Percentiles rank a stretch among this genome's conserved stretches.
These are phyloP conservation scores for Epichloe typhina DNA, from an alignment of 2,329 filamentous ascomycete genomes.

Conservation along the genomic window DNA sequence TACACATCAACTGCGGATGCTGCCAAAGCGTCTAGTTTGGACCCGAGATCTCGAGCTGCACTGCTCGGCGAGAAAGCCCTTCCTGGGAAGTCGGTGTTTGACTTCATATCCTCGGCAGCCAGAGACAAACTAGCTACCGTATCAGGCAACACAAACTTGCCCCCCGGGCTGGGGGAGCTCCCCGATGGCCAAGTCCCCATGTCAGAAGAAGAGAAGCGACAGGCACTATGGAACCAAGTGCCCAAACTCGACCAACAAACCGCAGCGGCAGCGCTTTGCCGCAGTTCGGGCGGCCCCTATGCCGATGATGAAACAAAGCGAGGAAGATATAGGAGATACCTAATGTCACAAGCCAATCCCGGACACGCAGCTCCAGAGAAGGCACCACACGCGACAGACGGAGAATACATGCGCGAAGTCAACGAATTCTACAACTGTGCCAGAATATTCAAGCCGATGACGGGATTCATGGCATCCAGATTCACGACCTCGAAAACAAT, in stretches of 20 bases:
- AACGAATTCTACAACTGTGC: slow-evolving; percentile 56
- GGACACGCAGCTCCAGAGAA: slow-evolving; percentile 36
- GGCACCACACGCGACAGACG: slow-evolving; percentile 32
- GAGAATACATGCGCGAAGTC: slow-evolving; percentile 72
- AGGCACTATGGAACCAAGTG: slow-evolving; percentile 43
- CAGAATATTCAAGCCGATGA: slow-evolving; percentile 78
- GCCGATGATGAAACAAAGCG: slow-evolving; percentile 69
- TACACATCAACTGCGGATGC: slow-evolving; percentile 63
- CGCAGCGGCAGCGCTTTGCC: slow-evolving; percentile 53
- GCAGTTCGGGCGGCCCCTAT: slow-evolving; percentile 61
- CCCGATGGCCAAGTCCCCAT: slow-evolving; percentile 48
- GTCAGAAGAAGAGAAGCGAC: slow-evolving; percentile 48
- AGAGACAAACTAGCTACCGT: slow-evolving; percentile 63
- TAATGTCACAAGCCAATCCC: slow-evolving; percentile 54
- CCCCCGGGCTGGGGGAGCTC: slow-evolving; percentile 59
- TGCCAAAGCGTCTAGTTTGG: slow-evolving; percentile 61
- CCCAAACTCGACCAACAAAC: slow-evolving; percentile 53
- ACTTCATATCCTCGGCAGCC: slow-evolving; percentile 69
- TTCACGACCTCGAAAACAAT: slow-evolving; percentile 62
- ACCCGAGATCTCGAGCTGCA: slow-evolving; percentile 63
- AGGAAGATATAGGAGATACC: slow-evolving; percentile 65
- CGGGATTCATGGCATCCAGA: slow-evolving; percentile 80
- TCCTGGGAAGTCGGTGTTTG: slow-evolving; percentile 89
- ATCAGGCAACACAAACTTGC: slow-evolving; percentile 65
- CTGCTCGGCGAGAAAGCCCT: slow-evolving; percentile 65